Evolutionary conservation across 2,329 filamentous ascomycete species (phyloP), one percentile per base, ranked within the genome.

Genomic region (Parafenestella ontariensis): DNA sequence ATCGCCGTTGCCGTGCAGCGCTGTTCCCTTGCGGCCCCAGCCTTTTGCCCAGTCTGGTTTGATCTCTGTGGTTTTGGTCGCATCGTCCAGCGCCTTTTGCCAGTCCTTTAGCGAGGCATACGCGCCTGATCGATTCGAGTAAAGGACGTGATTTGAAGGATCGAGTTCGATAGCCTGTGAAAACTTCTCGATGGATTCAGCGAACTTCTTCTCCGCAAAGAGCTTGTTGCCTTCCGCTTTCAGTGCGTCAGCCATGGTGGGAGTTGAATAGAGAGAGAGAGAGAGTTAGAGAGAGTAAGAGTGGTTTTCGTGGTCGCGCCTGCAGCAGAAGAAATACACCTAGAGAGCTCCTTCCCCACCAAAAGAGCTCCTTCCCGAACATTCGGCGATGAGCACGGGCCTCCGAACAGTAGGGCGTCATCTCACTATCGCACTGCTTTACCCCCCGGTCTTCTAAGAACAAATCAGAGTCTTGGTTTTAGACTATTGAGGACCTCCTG

Each of bases 1-100:
- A 74, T 99, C 92, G 46, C 93, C 91, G 56, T 88, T 82, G 41
- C 95, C 95, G 76, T 96, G 95, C 29, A 93, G 83, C 51, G 95
- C 95, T 60, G 92, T 89, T 64, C 94, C 95, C 77, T 97, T 97
- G 57, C 95, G 88, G 54, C 90, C 89, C 89, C 92, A 97, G 64
- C 95, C 95, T 81, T 98, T 98, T 56, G 92, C 88, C 95, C 95
- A 99, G 82, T 98, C 95, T 11, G 94, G 90, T 83, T 99, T 98
- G 76, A 99, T 82, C 78, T 96, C 87, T 50, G 90, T 96, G 3
- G 92, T 95, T 84, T 97, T 97, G 73, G 89, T 89, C 53, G 95
- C 95, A 83, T 99, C 95, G 60, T 89, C 84, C 23, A 98, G 81
- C 18, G 95, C 95, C 65, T 89, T 85, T 61, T 90, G 82, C 83